Evolutionary conservation across 768 basidiomycete genomes (phyloP).

Genomic region (Suillus luteus): DNA sequence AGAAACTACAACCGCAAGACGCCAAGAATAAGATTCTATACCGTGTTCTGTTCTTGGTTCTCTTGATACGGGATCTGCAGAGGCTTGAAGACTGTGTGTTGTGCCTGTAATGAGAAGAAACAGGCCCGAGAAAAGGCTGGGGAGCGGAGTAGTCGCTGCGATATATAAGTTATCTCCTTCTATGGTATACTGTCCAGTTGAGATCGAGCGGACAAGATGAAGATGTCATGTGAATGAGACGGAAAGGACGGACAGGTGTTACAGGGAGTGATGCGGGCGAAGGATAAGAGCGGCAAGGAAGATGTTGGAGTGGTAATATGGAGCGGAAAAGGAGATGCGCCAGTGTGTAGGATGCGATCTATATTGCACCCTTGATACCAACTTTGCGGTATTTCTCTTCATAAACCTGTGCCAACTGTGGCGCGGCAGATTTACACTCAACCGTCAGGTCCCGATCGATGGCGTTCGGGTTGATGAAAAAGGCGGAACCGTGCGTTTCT

Average conservation of each 20-base stretch:
- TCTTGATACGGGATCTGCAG: not conserved
- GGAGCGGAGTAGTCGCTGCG: not conserved
- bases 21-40: conserved; percentile 8
- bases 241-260: not conserved
- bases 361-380: conserved; percentile 92
- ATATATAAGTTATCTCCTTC: conserved; percentile 9
- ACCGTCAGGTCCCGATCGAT: conserved; percentile 64
- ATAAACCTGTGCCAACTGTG: conserved; percentile 60
- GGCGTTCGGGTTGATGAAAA: conserved; percentile 64
- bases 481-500: conserved; percentile 62
- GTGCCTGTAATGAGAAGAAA: not conserved
- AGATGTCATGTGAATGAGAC: conserved; percentile 2
- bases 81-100: conserved; percentile 1
- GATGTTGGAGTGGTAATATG: conserved; percentile 19
- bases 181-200: conserved; percentile 7
- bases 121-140: conserved; percentile 1
- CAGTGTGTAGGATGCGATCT: conserved; percentile 24
- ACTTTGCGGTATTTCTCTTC: conserved; percentile 86
- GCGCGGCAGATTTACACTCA: conserved; percentile 68
- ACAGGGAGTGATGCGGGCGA: not conserved
- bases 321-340: not conserved
- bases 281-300: conserved; percentile 7
- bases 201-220: conserved; percentile 5
- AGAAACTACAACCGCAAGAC: not conserved
- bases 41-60: conserved; percentile 1